phyloP scores from a whole-genome alignment of 331 rosid species.

The Phaseolus coccineus region DNA sequence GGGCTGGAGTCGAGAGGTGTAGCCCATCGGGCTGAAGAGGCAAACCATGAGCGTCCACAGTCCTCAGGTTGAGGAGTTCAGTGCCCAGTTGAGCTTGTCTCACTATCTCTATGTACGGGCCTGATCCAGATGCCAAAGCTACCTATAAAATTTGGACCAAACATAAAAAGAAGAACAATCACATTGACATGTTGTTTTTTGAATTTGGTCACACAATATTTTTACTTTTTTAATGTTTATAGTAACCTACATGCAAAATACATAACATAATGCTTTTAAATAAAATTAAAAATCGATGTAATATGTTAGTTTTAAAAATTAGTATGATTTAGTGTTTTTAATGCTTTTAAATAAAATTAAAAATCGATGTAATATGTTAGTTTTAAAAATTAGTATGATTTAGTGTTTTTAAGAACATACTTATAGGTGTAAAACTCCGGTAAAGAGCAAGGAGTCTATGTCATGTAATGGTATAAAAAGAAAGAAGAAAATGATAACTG shows the following conservation, averaged over 20 bases:
- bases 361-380: neutral
- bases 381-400: neutral
- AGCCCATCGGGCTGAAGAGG: constrained; percentile 66
- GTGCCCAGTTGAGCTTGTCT: constrained; percentile 73
- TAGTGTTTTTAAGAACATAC: no score
- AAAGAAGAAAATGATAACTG: no score
- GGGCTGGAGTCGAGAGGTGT: constrained; percentile 71
- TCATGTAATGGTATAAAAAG: no score
- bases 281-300: neutral
- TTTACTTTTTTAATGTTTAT: no score
- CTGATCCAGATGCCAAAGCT: constrained; percentile 72
- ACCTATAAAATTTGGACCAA: constrained; percentile 34
- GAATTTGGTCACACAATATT: neutral
- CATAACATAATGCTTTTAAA: no score
- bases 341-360: no score
- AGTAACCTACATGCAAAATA: no score
- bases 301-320: no score
- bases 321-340: neutral
- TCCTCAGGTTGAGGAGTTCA: constrained; percentile 62
- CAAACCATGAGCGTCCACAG: constrained; percentile 71
- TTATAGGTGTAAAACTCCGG: no score
- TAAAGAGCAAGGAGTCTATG: no score
- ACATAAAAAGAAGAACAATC: neutral
- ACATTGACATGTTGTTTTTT: neutral
- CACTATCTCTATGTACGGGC: constrained; percentile 58